Conservation (phyloP, 768 basidiomycete genomes). For the Lactifluus echinatus region DNA sequence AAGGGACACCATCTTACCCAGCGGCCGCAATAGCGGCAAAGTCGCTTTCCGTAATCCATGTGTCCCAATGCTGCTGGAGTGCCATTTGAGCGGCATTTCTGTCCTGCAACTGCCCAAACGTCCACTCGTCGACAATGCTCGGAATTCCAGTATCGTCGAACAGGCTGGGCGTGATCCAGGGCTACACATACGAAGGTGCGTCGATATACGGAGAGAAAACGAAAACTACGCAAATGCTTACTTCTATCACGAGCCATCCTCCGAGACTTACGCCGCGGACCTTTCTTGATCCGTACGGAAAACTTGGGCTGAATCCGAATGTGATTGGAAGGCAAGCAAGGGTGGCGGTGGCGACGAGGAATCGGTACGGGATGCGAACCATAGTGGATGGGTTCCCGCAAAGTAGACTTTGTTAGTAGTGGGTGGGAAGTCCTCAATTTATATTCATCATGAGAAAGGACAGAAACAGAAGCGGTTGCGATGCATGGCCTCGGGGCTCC, state of each 20-base stretch:
- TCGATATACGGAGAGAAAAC: neutral
- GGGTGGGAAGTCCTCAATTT: neutral
- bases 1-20: slow-evolving; percentile 38
- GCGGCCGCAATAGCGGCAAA: slow-evolving; percentile 67
- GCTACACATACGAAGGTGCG: slow-evolving; percentile 27
- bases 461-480: too few species aligned
- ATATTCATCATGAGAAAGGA: neutral
- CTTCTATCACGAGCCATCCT: slow-evolving; percentile 50
- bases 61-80: slow-evolving; percentile 68
- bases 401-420: neutral
- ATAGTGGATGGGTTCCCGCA: neutral
- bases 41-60: slow-evolving; percentile 80
- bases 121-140: slow-evolving; percentile 70
- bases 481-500: too few species aligned
- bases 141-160: slow-evolving; percentile 57
- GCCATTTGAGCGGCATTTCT: slow-evolving; percentile 36
- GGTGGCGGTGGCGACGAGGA: neutral
- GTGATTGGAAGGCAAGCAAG: neutral
- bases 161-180: slow-evolving; percentile 72
- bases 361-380: neutral
- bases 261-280: slow-evolving; percentile 85
- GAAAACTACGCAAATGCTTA: slow-evolving; percentile 22
- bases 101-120: slow-evolving; percentile 59
- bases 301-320: slow-evolving; percentile 39
- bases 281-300: slow-evolving; percentile 68